These are phyloP conservation scores for Elsinoe australis DNA, from an alignment of 2,329 filamentous ascomycete genomes.

Conservation along the genomic window DNA sequence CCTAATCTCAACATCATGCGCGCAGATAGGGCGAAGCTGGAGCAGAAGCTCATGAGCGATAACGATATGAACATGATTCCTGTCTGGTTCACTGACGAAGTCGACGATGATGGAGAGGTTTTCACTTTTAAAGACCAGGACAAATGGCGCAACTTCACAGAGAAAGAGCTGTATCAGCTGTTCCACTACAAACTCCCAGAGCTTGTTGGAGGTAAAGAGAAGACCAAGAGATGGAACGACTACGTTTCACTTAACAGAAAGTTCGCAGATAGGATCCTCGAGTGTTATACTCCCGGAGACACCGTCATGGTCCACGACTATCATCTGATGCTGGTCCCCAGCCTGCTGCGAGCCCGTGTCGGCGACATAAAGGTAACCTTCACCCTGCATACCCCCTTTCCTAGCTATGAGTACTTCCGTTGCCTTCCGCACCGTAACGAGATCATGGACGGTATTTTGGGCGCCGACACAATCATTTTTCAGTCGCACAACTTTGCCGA, in stretches of 20 bases:
- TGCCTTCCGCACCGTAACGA: conserved; percentile 85
- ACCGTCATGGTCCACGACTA: conserved; percentile 92
- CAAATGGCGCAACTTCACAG: conserved; percentile 82
- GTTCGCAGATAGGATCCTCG: conserved; percentile 81
- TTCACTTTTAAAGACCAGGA: conserved; percentile 72
- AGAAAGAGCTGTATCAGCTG: conserved; percentile 83
- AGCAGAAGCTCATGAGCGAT: conserved; percentile 64
- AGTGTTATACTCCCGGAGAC: conserved; percentile 86
- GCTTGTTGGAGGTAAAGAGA: conserved; percentile 73
- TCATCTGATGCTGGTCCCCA: conserved; percentile 82
- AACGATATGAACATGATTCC: conserved; percentile 73
- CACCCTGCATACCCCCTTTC: conserved; percentile 89
- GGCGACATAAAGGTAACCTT: conserved; percentile 91
- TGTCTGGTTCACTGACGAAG: conserved; percentile 79
- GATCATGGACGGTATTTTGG: conserved; percentile 79
- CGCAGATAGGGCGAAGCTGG: conserved; percentile 63
- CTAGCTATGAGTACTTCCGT: conserved; percentile 89
- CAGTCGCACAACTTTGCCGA: conserved; percentile 93
- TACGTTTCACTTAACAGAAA: conserved; percentile 89
- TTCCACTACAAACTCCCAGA: conserved; percentile 96
- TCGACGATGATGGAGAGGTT: conserved; percentile 56
- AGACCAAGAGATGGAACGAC: conserved; percentile 80
- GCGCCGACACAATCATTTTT: conserved; percentile 88
- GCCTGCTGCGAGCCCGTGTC: conserved; percentile 74
- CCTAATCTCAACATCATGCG: conserved; percentile 61